Evolutionary conservation across 306 rosid genomes (phyloP).

Genomic region (Gleditsia sinensis): DNA sequence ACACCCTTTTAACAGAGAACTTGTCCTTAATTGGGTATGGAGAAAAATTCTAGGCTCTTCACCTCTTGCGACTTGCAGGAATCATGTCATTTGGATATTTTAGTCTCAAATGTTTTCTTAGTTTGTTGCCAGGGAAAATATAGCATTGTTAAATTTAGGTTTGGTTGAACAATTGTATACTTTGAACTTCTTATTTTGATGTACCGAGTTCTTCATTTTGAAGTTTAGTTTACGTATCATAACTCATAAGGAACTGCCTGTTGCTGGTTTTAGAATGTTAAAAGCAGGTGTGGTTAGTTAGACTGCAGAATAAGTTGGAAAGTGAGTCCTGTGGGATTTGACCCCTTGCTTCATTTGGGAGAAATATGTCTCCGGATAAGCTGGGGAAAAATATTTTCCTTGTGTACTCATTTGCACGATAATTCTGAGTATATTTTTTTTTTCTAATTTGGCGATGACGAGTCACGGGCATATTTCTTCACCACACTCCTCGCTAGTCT

Average conservation of each 20-base stretch:
- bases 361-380: too few species aligned
- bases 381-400: too few species aligned
- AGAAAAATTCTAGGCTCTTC: not conserved
- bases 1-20: not conserved
- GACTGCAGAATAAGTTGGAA: not conserved
- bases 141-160: not conserved
- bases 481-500: constrained; percentile 10
- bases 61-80: not conserved
- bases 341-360: too few species aligned
- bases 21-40: not conserved
- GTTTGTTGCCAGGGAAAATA: not conserved
- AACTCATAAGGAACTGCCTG: not conserved
- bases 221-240: not conserved
- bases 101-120: not conserved
- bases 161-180: not conserved
- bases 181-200: not conserved
- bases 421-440: too few species aligned
- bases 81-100: not conserved
- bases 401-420: too few species aligned
- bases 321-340: not conserved
- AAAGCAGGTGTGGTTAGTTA: not conserved
- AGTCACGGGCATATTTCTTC: too few species aligned
- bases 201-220: not conserved
- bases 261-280: not conserved
- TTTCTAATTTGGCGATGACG: too few species aligned